Conservation (phyloP, 2,329 filamentous ascomycete species). For the Fusarium decemcellulare region DNA sequence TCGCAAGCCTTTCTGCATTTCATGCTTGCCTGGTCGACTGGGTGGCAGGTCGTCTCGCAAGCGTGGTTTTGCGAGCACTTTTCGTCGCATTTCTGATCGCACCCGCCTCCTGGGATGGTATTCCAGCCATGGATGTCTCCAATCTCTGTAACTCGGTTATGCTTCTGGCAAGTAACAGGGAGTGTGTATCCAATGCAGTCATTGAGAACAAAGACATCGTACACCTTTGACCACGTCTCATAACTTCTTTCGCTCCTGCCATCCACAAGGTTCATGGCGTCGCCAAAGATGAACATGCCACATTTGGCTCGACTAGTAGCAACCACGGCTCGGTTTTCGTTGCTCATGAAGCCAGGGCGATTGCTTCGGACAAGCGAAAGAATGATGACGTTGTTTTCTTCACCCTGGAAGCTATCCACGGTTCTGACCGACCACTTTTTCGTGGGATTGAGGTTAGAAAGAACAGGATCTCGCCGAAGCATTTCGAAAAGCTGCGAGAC, state of each 20-base stretch:
- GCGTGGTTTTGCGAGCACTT: slow-evolving; percentile 41
- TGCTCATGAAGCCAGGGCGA: slow-evolving; percentile 80
- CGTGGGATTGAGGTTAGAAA: slow-evolving; percentile 43
- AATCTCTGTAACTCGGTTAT: slow-evolving; percentile 67
- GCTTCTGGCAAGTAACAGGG: slow-evolving; percentile 74
- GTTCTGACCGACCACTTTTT: slow-evolving; percentile 76
- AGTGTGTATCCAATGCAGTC: slow-evolving; percentile 55
- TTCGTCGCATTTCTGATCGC: slow-evolving; percentile 24
- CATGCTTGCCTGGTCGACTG: slow-evolving; percentile 27
- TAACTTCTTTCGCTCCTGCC: slow-evolving; percentile 58
- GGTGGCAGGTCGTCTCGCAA: slow-evolving; percentile 40
- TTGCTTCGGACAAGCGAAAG: slow-evolving; percentile 86
- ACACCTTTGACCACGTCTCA: slow-evolving; percentile 58
- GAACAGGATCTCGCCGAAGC: slow-evolving; percentile 53
- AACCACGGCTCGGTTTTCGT: slow-evolving; percentile 71
- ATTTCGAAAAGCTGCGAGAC: slow-evolving; percentile 72
- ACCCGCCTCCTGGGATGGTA: slow-evolving; percentile 40
- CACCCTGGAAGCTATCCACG: slow-evolving; percentile 91
- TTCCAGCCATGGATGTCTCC: slow-evolving; percentile 67
- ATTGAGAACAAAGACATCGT: slow-evolving; percentile 57
- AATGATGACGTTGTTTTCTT: slow-evolving; percentile 88
- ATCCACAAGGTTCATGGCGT: slow-evolving; percentile 67
- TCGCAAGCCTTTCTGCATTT: slow-evolving; percentile 49
- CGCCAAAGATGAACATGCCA: slow-evolving; percentile 90
- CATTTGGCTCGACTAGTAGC: slow-evolving; percentile 78